A percentile compares a stretch with the other conserved stretches of the same genome.
Conservation (phyloP, 306 rosid genomes). For the Albizia julibrissin region DNA sequence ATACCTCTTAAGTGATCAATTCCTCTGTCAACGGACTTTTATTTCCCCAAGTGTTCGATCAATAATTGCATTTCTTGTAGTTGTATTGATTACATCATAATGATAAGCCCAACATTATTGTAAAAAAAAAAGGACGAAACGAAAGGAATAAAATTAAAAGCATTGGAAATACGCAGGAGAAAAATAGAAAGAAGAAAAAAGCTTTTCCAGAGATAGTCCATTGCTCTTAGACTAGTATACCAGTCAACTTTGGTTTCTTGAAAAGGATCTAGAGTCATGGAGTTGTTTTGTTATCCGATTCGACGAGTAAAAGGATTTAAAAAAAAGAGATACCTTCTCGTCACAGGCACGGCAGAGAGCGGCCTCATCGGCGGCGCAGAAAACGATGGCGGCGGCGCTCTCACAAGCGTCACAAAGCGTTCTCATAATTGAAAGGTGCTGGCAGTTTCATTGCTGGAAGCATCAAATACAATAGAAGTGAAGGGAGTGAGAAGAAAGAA, state of each 20-base stretch:
- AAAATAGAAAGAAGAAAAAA: background rate
- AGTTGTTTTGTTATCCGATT: background rate
- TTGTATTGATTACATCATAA: background rate
- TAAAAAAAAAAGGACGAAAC: background rate
- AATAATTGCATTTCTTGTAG: background rate
- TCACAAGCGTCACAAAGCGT: conserved; percentile 97
- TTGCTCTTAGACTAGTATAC: background rate
- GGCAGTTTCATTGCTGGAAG: conserved; percentile 53
- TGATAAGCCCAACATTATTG: background rate
- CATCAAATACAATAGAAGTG: conserved; percentile 16
- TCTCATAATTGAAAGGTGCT: conserved; percentile 67
- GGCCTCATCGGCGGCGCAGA: conserved; percentile 99
- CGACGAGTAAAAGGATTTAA: background rate
- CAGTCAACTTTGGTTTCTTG: background rate
- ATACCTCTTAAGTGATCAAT: background rate
- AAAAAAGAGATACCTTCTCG: conserved; percentile 58
- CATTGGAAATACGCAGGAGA: background rate
- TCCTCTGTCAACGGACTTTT: background rate
- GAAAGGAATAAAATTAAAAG: background rate
- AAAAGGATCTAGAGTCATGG: background rate
- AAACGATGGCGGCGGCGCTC: conserved; percentile 90
- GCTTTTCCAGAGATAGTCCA: background rate
- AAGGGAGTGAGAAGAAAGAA: conserved; percentile 22
- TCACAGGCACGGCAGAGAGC: conserved; percentile 95
- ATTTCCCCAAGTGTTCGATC: background rate